Percentiles rank a stretch among this genome's conserved stretches.
Conservation (phyloP, 805 yeast species). For the Yamadazyma kitorensis region DNA sequence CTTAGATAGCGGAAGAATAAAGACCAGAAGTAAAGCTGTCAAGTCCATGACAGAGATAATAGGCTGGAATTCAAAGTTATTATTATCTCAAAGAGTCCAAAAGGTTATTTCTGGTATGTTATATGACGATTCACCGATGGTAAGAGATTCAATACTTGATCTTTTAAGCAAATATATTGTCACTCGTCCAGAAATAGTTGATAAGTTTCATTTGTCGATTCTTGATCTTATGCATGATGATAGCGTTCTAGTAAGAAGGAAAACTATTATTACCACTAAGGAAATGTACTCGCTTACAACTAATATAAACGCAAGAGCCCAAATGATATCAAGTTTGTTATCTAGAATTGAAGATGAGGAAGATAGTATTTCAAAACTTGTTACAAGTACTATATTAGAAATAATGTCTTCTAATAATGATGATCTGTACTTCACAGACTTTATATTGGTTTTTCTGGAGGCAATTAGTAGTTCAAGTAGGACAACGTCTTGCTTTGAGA, state of each 20-base stretch:
- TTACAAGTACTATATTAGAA: not conserved
- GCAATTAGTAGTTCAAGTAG: no score
- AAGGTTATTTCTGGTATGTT: constrained; percentile 51
- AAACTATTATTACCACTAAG: constrained; percentile 52
- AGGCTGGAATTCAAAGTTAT: constrained; percentile 48
- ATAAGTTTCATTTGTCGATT: constrained; percentile 48
- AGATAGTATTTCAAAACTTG: constrained; percentile 21
- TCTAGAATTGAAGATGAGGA: constrained; percentile 70
- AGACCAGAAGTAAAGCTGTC: constrained; percentile 53
- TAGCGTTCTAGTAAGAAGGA: constrained; percentile 62
- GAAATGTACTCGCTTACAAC: constrained; percentile 40
- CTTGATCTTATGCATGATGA: constrained; percentile 53
- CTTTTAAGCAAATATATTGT: constrained; percentile 51
- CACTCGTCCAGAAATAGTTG: constrained; percentile 42
- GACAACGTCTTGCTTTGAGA: no score
- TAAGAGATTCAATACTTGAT: constrained; percentile 74
- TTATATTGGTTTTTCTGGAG: no score
- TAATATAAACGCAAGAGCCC: constrained; percentile 30
- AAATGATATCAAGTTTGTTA: constrained; percentile 51
- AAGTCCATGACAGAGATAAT: constrained; percentile 58
- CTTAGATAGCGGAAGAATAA: constrained; percentile 29
- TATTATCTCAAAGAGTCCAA: constrained; percentile 50
- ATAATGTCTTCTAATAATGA: no score
- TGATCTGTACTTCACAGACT: no score
- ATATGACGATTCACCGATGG: constrained; percentile 63